Evolutionary conservation across 768 basidiomycete species (phyloP).

Genomic region (Tylopilus cervinicoccineus): DNA sequence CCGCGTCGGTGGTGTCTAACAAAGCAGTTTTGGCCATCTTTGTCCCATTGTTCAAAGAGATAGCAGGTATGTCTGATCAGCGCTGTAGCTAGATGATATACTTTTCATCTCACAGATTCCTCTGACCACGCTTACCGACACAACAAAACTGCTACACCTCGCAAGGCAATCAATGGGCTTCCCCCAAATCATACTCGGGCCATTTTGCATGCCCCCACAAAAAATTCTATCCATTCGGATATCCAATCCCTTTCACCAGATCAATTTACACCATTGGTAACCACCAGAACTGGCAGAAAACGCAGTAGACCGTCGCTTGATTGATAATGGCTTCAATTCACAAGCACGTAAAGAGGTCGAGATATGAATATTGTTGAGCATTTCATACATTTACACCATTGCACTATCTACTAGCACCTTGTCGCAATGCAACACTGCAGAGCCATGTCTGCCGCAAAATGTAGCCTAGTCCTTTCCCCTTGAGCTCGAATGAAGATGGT

Average conservation of each 20-base stretch:
- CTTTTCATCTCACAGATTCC: conserved; percentile 16
- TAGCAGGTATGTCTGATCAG: conserved; percentile 37
- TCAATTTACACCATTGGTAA: conserved; percentile 9
- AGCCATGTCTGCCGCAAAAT: conserved; percentile 20
- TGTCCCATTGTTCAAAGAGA: conserved; percentile 56
- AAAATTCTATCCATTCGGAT: conserved; percentile 18
- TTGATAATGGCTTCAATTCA: conserved; percentile 18
- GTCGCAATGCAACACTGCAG: conserved; percentile 24
- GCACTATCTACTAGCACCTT: conserved; percentile 24
- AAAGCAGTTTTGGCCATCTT: conserved; percentile 58
- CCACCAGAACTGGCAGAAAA: conserved; percentile 29
- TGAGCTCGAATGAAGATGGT: conserved; percentile 19
- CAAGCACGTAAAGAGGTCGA: conserved; percentile 14
- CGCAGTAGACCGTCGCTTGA: conserved; percentile 30
- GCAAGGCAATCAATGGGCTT: conserved; percentile 16
- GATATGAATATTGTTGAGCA: conserved; percentile 24
- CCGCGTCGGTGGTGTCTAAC: conserved; percentile 36
- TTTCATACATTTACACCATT: conserved; percentile 27
- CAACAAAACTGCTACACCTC: conserved; percentile 3
- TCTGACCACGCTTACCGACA: conserved; percentile 24
- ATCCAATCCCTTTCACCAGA: conserved; percentile 9
- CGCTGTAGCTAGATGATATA: neutral
- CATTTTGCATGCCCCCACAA: conserved; percentile 14
- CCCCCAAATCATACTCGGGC: conserved; percentile 10
- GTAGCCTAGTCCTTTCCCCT: conserved; percentile 26